These are phyloP conservation scores for Blumeriella jaapii DNA, from an alignment of 2,329 filamentous ascomycete genomes.

Conservation along the genomic window DNA sequence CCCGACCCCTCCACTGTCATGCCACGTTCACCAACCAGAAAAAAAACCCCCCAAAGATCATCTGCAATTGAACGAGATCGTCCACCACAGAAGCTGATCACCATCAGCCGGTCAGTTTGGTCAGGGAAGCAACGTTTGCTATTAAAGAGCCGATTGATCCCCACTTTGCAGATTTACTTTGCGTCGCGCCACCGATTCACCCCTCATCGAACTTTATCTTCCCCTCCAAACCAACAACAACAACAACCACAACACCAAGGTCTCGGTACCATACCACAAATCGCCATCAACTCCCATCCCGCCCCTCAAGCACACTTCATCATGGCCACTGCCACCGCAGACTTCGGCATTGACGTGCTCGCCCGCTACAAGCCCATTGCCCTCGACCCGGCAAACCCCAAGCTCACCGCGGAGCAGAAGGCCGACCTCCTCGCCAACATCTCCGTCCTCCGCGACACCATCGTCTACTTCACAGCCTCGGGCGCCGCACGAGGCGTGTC, in stretches of 20 bases:
- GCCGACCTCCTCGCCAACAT: slow-evolving; percentile 30
- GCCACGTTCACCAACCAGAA: no score
- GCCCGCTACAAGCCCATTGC: slow-evolving; percentile 14
- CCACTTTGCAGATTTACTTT: background rate
- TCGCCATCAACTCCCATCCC: no score
- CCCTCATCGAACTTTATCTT: background rate
- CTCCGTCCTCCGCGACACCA: slow-evolving; percentile 29
- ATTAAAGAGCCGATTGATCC: no score
- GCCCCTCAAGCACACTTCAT: slow-evolving; percentile 1
- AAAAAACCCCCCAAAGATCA: no score
- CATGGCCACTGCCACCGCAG: slow-evolving; percentile 16
- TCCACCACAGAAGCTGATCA: no score
- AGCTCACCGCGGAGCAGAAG: slow-evolving; percentile 28
- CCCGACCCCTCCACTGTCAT: no score
- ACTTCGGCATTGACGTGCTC: slow-evolving; percentile 19
- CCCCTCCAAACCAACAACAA: background rate
- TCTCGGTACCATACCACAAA: no score
- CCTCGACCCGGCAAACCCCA: slow-evolving; percentile 27
- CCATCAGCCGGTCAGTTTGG: no score
- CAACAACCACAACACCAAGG: no score
- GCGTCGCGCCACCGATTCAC: slow-evolving; percentile 3
- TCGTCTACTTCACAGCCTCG: slow-evolving; percentile 30
- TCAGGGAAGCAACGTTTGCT: no score
- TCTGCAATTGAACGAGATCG: no score
- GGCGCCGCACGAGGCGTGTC: slow-evolving; percentile 29